A percentile compares a stretch with the other conserved stretches of the same genome.
phyloP scores from a whole-genome alignment of 805 yeast genomes.

The Hanseniaspora guilliermondii region DNA sequence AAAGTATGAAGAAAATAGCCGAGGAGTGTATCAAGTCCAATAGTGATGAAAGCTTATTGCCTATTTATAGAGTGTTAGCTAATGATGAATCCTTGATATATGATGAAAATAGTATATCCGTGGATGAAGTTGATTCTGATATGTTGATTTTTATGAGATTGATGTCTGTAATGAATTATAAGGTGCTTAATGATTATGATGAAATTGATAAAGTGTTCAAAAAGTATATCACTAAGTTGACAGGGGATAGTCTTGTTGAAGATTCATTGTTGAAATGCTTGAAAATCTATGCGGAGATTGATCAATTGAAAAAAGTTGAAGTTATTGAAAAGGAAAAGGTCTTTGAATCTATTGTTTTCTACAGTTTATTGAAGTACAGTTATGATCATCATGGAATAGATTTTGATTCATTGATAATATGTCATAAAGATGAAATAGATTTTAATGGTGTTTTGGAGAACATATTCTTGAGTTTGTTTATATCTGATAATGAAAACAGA shows the following conservation, averaged over 20 bases:
- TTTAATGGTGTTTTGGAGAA: conserved; percentile 29
- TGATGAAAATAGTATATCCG: not conserved
- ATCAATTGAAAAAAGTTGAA: not conserved
- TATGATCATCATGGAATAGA: not conserved
- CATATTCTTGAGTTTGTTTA: conserved; percentile 37
- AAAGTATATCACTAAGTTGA: not conserved
- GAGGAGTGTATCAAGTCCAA: not conserved
- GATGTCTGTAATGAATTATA: not conserved
- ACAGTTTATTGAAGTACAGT: not conserved
- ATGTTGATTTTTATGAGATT: not conserved
- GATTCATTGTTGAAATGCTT: not conserved
- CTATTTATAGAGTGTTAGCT: conserved; percentile 2
- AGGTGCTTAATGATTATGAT: not conserved
- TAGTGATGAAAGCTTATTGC: not conserved
- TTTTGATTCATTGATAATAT: not conserved
- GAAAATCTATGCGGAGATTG: not conserved
- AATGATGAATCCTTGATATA: not conserved
- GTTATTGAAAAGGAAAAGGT: not conserved
- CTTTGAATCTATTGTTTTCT: not conserved
- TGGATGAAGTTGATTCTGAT: not conserved
- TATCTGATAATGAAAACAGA: conserved; percentile 24
- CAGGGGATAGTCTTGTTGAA: not conserved
- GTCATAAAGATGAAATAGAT: not conserved
- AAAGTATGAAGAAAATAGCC: not conserved
- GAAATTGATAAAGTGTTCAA: not conserved